phyloP scores from a whole-genome alignment of 2,329 filamentous ascomycete species.

The Mycosphaerelloides madeirae region DNA sequence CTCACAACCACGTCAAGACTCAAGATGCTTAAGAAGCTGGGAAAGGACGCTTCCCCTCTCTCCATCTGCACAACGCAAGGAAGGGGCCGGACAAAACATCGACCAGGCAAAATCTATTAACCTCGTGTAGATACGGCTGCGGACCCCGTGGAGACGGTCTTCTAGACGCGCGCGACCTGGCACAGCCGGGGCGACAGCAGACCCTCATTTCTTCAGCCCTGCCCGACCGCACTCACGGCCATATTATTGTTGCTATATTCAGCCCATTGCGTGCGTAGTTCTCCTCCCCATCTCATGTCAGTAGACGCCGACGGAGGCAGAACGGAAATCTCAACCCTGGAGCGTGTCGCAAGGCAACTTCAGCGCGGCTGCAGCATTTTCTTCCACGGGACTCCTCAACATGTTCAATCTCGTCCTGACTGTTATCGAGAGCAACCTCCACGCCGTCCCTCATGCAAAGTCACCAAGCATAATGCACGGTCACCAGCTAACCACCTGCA shows the following conservation, averaged over 20 bases:
- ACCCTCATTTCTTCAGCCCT: background rate
- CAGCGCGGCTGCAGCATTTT: no score
- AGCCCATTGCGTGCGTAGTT: no score
- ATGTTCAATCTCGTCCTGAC: no score
- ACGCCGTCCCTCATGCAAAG: no score
- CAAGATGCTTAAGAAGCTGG: conserved; percentile 4
- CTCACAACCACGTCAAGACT: background rate
- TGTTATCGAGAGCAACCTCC: no score
- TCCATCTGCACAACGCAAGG: background rate
- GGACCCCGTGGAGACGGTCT: background rate
- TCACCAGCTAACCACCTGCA: no score
- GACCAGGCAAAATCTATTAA: background rate
- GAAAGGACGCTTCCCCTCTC: conserved; percentile 1
- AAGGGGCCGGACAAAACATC: background rate
- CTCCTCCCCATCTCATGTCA: no score
- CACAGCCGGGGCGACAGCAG: background rate
- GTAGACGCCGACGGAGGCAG: no score
- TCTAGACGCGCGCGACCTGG: conserved; percentile 7
- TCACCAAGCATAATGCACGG: no score
- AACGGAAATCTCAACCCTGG: no score
- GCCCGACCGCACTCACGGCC: background rate
- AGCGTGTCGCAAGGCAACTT: no score
- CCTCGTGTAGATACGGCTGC: background rate
- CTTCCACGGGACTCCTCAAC: no score
- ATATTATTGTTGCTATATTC: conserved; percentile 3